Conservation (phyloP, 2,329 filamentous ascomycete genomes). For the Botrytis tulipae region DNA sequence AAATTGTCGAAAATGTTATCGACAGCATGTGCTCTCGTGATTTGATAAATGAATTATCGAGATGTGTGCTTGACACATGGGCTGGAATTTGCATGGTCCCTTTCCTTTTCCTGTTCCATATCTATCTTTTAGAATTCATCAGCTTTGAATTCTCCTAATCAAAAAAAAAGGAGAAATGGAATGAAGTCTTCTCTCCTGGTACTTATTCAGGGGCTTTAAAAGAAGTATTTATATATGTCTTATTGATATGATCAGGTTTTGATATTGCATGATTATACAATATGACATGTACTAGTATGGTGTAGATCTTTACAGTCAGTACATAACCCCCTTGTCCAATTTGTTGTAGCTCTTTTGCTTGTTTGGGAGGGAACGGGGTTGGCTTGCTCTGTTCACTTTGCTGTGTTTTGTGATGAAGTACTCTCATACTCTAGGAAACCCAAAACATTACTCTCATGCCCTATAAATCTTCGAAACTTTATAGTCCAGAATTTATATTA, state of each 20-base stretch:
- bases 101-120: background rate
- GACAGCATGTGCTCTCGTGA: background rate
- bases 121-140: background rate
- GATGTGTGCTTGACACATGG: background rate
- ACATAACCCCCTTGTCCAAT: background rate
- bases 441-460: background rate
- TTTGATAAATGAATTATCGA: background rate
- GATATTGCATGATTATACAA: background rate
- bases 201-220: background rate
- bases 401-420: background rate
- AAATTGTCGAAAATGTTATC: background rate
- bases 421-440: background rate
- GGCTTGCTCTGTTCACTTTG: background rate
- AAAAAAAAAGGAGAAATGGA: background rate
- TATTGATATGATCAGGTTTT: background rate
- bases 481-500: background rate
- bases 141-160: background rate
- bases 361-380: too few relatives aligned
- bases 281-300: background rate
- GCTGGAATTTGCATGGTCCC: fast-evolving
- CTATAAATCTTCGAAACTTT: too few relatives aligned
- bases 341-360: background rate
- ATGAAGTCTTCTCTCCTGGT: background rate
- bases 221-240: background rate
- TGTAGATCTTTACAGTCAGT: background rate